A percentile compares a stretch with the other conserved stretches of the same genome.
phyloP scores from a whole-genome alignment of 2,329 filamentous ascomycete species.

The Colletotrichum limetticola region DNA sequence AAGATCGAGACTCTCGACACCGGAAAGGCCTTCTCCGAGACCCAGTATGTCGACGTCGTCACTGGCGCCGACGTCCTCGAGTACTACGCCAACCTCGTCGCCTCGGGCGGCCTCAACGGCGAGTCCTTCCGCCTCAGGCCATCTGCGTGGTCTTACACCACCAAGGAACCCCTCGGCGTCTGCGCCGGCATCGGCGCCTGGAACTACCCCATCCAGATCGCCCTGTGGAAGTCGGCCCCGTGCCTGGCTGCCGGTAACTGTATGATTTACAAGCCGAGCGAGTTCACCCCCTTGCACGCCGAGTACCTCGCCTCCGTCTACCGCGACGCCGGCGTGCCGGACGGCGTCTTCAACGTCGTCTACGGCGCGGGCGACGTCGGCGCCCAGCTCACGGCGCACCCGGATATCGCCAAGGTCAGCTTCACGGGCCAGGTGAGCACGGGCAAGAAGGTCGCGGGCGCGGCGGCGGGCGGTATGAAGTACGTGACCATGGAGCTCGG shows the following conservation, averaged over 20 bases:
- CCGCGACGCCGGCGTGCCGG: slow-evolving; percentile 80
- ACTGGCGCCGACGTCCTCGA: slow-evolving; percentile 88
- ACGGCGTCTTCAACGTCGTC: slow-evolving; percentile 88
- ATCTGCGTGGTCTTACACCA: slow-evolving; percentile 85
- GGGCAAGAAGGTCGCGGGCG: slow-evolving; percentile 81
- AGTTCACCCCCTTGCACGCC: slow-evolving; percentile 87
- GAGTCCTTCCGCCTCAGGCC: slow-evolving; percentile 79
- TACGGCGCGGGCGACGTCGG: slow-evolving; percentile 84
- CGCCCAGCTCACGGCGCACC: slow-evolving; percentile 78
- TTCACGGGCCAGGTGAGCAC: slow-evolving; percentile 91
- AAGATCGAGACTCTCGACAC: slow-evolving; percentile 85
- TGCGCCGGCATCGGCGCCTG: slow-evolving; percentile 90
- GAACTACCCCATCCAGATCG: slow-evolving; percentile 94
- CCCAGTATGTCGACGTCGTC: slow-evolving; percentile 82
- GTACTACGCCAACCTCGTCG: slow-evolving; percentile 85
- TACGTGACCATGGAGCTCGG: slow-evolving; percentile 93
- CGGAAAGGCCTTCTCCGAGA: slow-evolving; percentile 87
- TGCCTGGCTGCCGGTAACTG: slow-evolving; percentile 88
- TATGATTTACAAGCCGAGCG: slow-evolving; percentile 92
- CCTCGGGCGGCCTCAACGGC: slow-evolving; percentile 82
- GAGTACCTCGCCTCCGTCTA: slow-evolving; percentile 81
- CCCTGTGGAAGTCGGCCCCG: slow-evolving; percentile 88
- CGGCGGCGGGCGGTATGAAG: slow-evolving; percentile 84
- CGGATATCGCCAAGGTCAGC: slow-evolving; percentile 82
- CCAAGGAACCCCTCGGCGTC: slow-evolving; percentile 83